Conservation (phyloP, 2,329 filamentous ascomycete species). For the Mycocentrospora acerina region DNA sequence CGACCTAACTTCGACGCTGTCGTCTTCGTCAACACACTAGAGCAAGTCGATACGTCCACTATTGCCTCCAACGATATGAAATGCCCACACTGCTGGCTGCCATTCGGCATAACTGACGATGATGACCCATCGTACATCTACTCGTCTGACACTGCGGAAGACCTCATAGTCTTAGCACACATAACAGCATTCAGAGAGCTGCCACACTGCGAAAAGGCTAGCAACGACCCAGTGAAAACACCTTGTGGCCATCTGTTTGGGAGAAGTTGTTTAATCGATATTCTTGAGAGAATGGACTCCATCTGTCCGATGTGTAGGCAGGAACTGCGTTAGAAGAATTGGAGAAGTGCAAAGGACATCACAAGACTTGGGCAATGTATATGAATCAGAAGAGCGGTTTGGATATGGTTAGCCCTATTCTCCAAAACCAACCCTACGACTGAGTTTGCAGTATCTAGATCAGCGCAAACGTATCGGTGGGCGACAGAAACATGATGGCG, state of each 20-base stretch:
- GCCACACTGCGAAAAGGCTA: constrained; percentile 1
- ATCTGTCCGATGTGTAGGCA: constrained; percentile 10
- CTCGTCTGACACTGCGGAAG: not conserved
- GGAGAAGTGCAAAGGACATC: not conserved
- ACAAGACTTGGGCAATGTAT: not conserved
- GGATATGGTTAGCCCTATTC: too few species aligned
- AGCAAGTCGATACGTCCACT: constrained; percentile 1
- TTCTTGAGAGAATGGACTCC: constrained; percentile 1
- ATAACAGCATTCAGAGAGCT: constrained; percentile 1
- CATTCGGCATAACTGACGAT: constrained; percentile 8
- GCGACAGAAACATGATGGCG: too few species aligned
- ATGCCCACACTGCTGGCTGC: constrained; percentile 13
- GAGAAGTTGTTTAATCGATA: constrained; percentile 8
- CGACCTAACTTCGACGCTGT: not conserved
- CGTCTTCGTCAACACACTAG: constrained; percentile 6
- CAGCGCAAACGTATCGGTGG: too few species aligned
- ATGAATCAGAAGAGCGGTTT: too few species aligned
- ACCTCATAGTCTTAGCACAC: not conserved
- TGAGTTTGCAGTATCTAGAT: too few species aligned
- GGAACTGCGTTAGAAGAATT: constrained; percentile 1
- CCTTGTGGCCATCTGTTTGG: constrained; percentile 15
- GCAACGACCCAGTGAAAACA: constrained; percentile 11
- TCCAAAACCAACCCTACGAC: too few species aligned
- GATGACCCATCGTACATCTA: constrained; percentile 2
- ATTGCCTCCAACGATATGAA: constrained; percentile 7